Base-by-base conservation (phyloP, 2,329 filamentous ascomycete species). In the Talaromyces sp. region DNA sequence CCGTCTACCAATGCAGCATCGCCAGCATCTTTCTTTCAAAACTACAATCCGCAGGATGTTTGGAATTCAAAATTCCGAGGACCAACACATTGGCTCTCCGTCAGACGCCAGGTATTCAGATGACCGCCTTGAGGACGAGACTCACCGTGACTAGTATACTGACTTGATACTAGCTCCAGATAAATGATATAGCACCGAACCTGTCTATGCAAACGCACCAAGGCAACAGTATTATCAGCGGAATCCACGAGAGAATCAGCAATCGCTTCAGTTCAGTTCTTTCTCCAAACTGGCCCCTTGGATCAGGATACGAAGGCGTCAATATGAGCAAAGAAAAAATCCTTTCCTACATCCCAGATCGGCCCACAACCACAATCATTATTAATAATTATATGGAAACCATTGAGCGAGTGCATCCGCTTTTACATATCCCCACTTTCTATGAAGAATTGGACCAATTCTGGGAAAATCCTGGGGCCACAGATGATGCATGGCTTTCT, bases 341-440 rank as follows among this genome's bases (percentile, higher is more conserved):
- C 25, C 19, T 63, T 13, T 54, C 53, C 5, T 63, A 42, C 32
- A 52, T 63, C 25, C 62, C 62, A 13, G 59, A 61, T 11, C 58
- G 52, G 3, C 36, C 49, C 15, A 61, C 54, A 13, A 30, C 51
- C 17, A 51, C 52, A 51, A 57, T 54, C 6, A 42, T 63, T 17
- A 52, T 63, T 6, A 32, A 28, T 9, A 51, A 61, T 8, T 63
- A 63, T 55, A 60, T 63, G 54, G 32, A 61, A n/a, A 58, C 47
- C 8, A 61, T 63, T 28, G 62, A 63, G 42, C 52, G 62, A 56
- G 55, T 59, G 17, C 58, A 61, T 51, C 62, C 58, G 11, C 53
- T 79, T 33, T 65, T 79, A 8, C 77, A 79, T 63, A 68, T 71
- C 13, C 77, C 75, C 6, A 72, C 75, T 0, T 78, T 79, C 51